Evolutionary conservation across 208 protist genomes (phyloP).

Genomic region (Crithidia brevicula): DNA sequence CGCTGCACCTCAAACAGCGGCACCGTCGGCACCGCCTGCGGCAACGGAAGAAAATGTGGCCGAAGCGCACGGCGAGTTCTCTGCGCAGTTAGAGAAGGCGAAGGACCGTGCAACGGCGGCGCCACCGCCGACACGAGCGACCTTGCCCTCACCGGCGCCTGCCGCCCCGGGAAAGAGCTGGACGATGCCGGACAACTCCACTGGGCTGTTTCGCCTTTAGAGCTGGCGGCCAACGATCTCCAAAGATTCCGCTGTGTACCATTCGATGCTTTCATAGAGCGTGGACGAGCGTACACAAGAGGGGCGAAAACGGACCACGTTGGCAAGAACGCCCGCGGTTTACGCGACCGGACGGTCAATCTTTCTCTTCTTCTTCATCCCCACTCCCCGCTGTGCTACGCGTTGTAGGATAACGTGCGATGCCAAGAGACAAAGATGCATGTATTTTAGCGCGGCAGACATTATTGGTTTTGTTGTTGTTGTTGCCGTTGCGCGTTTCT

Average conservation of each 20-base stretch:
- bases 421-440: too few species aligned
- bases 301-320: too few species aligned
- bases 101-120: slow-evolving; percentile 14
- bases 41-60: slow-evolving; percentile 7
- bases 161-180: slow-evolving; percentile 13
- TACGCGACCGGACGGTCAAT: too few species aligned
- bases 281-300: too few species aligned
- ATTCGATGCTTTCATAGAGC: slow-evolving; percentile 20
- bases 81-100: slow-evolving; percentile 31
- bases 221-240: too few species aligned
- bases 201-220: slow-evolving; percentile 40
- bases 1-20: background rate
- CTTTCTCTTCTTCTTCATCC: too few species aligned
- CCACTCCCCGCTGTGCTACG: too few species aligned
- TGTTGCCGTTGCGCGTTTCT: too few species aligned
- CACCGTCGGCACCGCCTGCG: background rate
- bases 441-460: too few species aligned
- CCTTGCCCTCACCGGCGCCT: background rate
- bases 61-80: slow-evolving; percentile 25
- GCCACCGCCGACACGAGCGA: background rate
- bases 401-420: too few species aligned
- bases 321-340: too few species aligned
- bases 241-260: slow-evolving; percentile 16
- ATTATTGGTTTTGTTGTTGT: too few species aligned
- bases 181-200: slow-evolving; percentile 22